Evolutionary conservation across 768 basidiomycete genomes (phyloP).

Genomic region (Suillus decipiens): DNA sequence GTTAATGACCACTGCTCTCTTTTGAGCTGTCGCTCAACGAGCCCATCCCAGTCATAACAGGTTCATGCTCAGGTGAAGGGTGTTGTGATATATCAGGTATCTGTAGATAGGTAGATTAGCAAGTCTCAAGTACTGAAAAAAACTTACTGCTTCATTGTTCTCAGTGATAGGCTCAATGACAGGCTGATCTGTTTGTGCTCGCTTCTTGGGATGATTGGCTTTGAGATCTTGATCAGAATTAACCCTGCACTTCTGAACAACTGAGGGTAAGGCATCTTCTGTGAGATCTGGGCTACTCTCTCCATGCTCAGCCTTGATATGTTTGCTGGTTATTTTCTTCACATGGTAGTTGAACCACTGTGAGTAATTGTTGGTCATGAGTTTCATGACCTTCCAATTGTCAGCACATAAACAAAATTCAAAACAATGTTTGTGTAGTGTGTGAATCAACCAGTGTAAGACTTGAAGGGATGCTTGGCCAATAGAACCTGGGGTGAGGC

Average conservation of each 20-base stretch:
- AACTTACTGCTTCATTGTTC: not conserved
- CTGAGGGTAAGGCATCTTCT: not conserved
- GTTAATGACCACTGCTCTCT: too few species aligned
- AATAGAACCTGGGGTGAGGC: not conserved
- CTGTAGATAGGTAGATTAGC: too few species aligned
- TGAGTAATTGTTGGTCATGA: not conserved
- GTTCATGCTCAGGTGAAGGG: not conserved
- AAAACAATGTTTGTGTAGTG: not conserved
- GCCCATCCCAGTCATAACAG: too few species aligned
- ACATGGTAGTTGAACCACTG: not conserved
- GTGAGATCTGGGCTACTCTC: not conserved
- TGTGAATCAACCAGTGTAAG: not conserved
- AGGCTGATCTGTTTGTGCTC: not conserved
- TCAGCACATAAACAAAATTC: not conserved
- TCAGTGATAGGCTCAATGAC: not conserved
- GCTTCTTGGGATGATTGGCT: not conserved
- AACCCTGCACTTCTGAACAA: not conserved
- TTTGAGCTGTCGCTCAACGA: too few species aligned
- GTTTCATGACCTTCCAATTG: not conserved
- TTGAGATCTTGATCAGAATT: not conserved
- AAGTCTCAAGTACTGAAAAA: too few species aligned
- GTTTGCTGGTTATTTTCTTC: not conserved
- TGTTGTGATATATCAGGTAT: not conserved
- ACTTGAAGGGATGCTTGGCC: not conserved
- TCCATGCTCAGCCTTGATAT: not conserved